Evolutionary conservation across 306 rosid species (phyloP).

Genomic region (Inga laurina): DNA sequence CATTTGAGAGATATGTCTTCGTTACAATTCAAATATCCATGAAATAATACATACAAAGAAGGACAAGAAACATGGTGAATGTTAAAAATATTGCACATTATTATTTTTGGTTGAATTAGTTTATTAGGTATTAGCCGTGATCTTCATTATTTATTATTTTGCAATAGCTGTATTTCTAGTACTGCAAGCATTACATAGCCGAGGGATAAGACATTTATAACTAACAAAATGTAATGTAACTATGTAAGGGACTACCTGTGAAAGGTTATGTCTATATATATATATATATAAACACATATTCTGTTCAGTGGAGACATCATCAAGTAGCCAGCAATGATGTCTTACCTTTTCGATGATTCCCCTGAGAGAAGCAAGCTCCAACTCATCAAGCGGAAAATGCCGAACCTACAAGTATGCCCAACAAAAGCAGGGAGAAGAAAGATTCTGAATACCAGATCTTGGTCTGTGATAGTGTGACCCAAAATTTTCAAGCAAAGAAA

Average conservation of each 20-base stretch:
- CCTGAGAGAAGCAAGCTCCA: constrained; percentile 94
- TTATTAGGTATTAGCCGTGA: not conserved
- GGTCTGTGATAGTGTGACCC: not conserved
- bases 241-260: not conserved
- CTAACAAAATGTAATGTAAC: not conserved
- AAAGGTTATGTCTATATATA: not conserved
- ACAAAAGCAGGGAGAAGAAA: not conserved
- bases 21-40: constrained; percentile 5
- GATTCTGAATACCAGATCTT: not conserved
- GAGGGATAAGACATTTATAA: not conserved
- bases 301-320: constrained; percentile 12
- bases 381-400: constrained; percentile 89
- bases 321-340: constrained; percentile 23
- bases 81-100: not conserved
- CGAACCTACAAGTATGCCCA: constrained; percentile 57
- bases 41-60: not conserved
- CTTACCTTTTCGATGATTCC: constrained; percentile 90
- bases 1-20: constrained; percentile 5
- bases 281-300: not conserved
- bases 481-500: constrained; percentile 30
- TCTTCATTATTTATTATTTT: not conserved
- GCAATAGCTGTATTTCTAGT: not conserved
- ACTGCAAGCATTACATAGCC: not conserved
- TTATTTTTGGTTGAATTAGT: not conserved
- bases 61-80: not conserved